phyloP scores from a whole-genome alignment of 129 eudicot genomes.

The sunflower (Helianthus annuus) region DNA sequence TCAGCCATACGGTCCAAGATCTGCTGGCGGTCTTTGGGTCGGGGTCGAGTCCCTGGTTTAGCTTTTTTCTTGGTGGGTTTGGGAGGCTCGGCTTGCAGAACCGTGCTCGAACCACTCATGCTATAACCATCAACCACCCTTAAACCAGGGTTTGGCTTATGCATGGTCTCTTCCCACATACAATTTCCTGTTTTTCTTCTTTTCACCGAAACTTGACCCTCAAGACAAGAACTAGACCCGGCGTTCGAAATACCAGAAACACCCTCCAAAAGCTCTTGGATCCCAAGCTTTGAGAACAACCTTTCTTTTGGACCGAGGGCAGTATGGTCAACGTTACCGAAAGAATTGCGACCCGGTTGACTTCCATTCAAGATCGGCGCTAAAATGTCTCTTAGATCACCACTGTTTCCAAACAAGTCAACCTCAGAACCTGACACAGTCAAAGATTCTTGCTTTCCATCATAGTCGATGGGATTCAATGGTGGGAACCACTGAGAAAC shows the following conservation, averaged over 20 bases:
- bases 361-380: slow-evolving; percentile 30
- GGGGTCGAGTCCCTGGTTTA: slow-evolving; percentile 74
- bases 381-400: slow-evolving; percentile 44
- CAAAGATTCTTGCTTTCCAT: slow-evolving; percentile 35
- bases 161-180: slow-evolving; percentile 40
- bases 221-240: slow-evolving; percentile 38
- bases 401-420: slow-evolving; percentile 29
- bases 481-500: slow-evolving; percentile 46
- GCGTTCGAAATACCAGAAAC: slow-evolving; percentile 43
- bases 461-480: slow-evolving; percentile 20
- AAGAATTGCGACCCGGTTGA: slow-evolving; percentile 27
- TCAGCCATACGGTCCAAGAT: slow-evolving; percentile 88
- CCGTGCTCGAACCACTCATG: slow-evolving; percentile 39
- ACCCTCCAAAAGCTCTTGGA: slow-evolving; percentile 61
- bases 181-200: slow-evolving; percentile 51
- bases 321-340: slow-evolving; percentile 27
- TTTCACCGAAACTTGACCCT: slow-evolving; percentile 55
- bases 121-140: slow-evolving; percentile 48
- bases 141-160: slow-evolving; percentile 35
- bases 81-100: slow-evolving; percentile 41
- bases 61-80: slow-evolving; percentile 71
- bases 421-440: slow-evolving; percentile 28
- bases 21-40: slow-evolving; percentile 90
- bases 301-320: slow-evolving; percentile 36
- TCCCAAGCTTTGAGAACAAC: slow-evolving; percentile 80